Percentiles rank a stretch among this genome's conserved stretches.
These are phyloP conservation scores for Hypoxylon sp. DNA, from an alignment of 2,329 filamentous ascomycete genomes.

Conservation along the genomic window DNA sequence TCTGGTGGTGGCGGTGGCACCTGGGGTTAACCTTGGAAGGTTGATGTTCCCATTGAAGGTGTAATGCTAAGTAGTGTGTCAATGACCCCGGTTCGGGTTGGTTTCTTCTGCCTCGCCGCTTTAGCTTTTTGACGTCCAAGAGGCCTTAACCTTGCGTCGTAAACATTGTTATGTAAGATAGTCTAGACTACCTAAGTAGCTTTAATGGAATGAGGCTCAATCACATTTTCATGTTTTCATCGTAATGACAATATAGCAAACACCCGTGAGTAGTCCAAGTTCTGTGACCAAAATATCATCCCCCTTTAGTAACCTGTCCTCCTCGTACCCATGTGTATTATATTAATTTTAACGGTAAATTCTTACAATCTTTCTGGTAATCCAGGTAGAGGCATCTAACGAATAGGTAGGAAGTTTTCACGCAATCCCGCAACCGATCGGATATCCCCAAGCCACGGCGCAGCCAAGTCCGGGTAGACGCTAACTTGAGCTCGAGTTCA, in stretches of 20 bases:
- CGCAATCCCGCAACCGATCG: background rate
- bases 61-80: background rate
- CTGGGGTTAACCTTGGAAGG: conserved; percentile 75
- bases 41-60: background rate
- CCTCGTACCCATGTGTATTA: background rate
- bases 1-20: conserved; percentile 90
- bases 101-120: background rate
- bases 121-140: background rate
- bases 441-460: background rate
- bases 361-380: background rate
- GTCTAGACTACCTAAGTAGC: background rate
- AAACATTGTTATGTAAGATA: background rate
- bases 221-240: background rate
- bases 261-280: background rate
- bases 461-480: too few relatives aligned
- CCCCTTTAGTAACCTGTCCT: background rate
- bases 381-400: background rate
- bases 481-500: background rate
- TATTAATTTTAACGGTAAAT: background rate
- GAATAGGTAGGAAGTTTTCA: background rate
- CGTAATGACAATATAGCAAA: background rate
- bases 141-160: background rate
- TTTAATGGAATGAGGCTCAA: background rate
- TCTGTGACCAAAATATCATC: background rate
- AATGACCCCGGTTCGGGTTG: background rate